A percentile compares a stretch with the other conserved stretches of the same genome.
Evolutionary conservation across 129 eudicot genomes (phyloP).

Genomic region (Lactuca saligna): DNA sequence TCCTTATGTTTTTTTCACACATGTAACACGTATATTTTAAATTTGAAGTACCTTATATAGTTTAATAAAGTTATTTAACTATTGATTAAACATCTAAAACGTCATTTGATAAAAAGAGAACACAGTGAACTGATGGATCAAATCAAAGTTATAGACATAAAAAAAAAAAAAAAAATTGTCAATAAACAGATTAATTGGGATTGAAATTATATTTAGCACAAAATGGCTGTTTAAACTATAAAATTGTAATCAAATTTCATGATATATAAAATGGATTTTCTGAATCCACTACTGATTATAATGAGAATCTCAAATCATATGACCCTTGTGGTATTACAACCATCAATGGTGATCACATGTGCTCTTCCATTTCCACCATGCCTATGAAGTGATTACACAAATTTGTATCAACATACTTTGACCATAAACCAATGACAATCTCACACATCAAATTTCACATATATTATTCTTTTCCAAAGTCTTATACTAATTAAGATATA

Average conservation of each 20-base stretch:
- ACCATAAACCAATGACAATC: conserved; percentile 29
- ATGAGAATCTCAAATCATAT: not conserved
- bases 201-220: too few species aligned
- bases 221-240: not conserved
- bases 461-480: conserved; percentile 24
- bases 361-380: conserved; percentile 11
- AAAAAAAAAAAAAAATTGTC: too few species aligned
- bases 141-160: not conserved
- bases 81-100: not conserved
- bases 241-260: too few species aligned
- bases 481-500: not conserved
- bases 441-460: conserved; percentile 19
- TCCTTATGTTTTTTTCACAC: not conserved
- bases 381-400: conserved; percentile 20
- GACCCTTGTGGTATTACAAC: conserved; percentile 16
- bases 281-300: not conserved
- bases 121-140: not conserved
- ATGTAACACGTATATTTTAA: not conserved
- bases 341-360: conserved; percentile 31
- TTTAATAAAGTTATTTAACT: not conserved
- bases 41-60: not conserved
- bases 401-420: conserved; percentile 9
- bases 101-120: not conserved
- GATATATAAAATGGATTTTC: not conserved
- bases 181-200: too few species aligned